phyloP scores from a whole-genome alignment of 2,329 filamentous ascomycete species.

The Clonostachys rhizophaga region DNA sequence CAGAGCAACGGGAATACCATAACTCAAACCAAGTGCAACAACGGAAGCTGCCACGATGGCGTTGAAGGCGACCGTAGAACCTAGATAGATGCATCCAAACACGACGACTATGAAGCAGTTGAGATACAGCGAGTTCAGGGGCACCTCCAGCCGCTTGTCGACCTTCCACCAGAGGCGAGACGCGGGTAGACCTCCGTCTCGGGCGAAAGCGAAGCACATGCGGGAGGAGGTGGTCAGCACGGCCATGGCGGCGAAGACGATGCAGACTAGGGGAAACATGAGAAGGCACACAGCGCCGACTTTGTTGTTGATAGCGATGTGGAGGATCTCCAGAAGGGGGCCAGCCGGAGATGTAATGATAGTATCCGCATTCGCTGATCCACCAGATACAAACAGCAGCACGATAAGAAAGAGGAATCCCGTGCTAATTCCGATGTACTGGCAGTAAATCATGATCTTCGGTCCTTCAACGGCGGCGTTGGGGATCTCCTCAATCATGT shows the following conservation, averaged over 20 bases:
- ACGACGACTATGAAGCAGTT: constrained; percentile 46
- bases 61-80: constrained; percentile 62
- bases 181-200: constrained; percentile 61
- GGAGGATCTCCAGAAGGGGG: constrained; percentile 58
- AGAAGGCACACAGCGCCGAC: constrained; percentile 59
- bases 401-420: constrained; percentile 59
- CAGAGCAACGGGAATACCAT: constrained; percentile 68
- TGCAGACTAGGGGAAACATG: constrained; percentile 62
- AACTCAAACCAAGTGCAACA: constrained; percentile 66
- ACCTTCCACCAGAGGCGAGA: constrained; percentile 57
- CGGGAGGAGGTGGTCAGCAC: constrained; percentile 63
- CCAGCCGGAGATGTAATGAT: constrained; percentile 52
- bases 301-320: constrained; percentile 55
- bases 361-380: constrained; percentile 15
- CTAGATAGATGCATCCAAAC: constrained; percentile 67
- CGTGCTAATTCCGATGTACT: constrained; percentile 54
- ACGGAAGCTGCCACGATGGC: constrained; percentile 69
- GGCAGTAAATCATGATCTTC: constrained; percentile 26
- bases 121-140: constrained; percentile 54
- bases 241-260: constrained; percentile 57
- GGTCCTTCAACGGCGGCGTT: constrained; percentile 19
- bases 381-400: constrained; percentile 54
- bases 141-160: constrained; percentile 56
- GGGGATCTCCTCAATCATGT: constrained; percentile 46
- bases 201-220: constrained; percentile 63